Base-by-base conservation (phyloP, 2,329 filamentous ascomycete genomes). In the Bretziella fagacearum region DNA sequence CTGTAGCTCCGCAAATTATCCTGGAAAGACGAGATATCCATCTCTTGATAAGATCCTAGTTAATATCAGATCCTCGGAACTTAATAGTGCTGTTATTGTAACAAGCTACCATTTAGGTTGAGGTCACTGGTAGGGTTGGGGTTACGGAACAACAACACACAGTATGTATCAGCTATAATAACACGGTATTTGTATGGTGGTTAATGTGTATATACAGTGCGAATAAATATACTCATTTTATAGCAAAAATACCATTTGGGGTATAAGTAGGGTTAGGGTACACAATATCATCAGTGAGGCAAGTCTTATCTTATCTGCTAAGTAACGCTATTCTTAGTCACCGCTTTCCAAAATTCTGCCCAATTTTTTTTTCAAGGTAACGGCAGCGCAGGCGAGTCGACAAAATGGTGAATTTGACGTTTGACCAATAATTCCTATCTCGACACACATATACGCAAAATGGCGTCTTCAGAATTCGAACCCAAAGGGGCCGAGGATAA, bases 401-500 rank as follows among this genome's bases (percentile, higher is more conserved):
- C 13, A 2, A 10, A 20, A 30, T 22, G 30, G 7, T 29, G 13
- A 15, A 20, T 45, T 15, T 22, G 43, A 37, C 43, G 15, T 6
- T 4, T 20, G 23, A 18, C 32, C 4, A 37, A 10, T 30, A 20
- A 25, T 10, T 10, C 44, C 44, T 7, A 25, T 11, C 3, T 22
- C 1, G 23, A 29, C 11, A 39, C 22, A 26, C n/a, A 23, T 20
- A 15, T 18, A 30, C 7, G 11, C 29, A 46, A 20, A 20, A 53
- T 53, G 52, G 37, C 50, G 29, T 17, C 50, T 15, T 29, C 46
- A 13, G 30, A 39, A 17, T 26, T 35, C 6, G 42, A 49, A 29
- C 15, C 42, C 43, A 49, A 49, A 30, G 35, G n/a, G 27, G 30
- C 43, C 22, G 52, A 52, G n/a, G 70, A 69, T 26, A 79, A 77